Base-by-base conservation (phyloP, 208 protist species). In the Acanthamoeba rhysodes region DNA sequence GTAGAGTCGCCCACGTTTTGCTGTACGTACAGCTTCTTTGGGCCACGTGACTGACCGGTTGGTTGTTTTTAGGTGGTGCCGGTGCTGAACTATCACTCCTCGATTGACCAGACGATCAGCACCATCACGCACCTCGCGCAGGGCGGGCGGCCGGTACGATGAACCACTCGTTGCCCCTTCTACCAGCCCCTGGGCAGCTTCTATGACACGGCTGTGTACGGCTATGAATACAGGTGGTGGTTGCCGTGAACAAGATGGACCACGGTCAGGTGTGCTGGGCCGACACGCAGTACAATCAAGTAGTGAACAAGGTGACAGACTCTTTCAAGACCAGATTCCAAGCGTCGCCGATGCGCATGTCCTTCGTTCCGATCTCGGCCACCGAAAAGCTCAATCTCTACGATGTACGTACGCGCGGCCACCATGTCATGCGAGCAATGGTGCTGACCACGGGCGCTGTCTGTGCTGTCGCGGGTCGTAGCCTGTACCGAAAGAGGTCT, bases 231-330 rank as follows among this genome's bases (percentile, higher is more conserved):
- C 74, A 85, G 76, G 24, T 85, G 34, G 48, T 85, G 10, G 76
- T 59, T 41, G 76, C 48, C 16, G 48, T 85, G 45, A 85, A 50
- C 76, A 85, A 85, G 76, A 85, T 85, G 76, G 76, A 85, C 48
- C 9, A 32, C 27, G 1, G 1, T 4, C 9, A n/a, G n/a, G 76
- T 85, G 48, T n/a, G 20, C 45, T 85, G 76, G 76, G 16, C 76
- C 1, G 76, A 85, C 27, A 12, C 34, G 10, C 45, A 32, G 48
- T 85, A 85, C 76, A 59, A 85, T 22, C 7, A 85, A 59, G 4
- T 85, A 57, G 76, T 85, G 48, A 45, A n/a, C 10, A 0, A 45
- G 8, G 76, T 57, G 45, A 59, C 32, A 41, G n/a, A 57, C 45
- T 12, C 18, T 7, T 1, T 85, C 4, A 45, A 22, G 16, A 10